Percentiles rank a stretch among this genome's conserved stretches.
phyloP scores from a whole-genome alignment of 1,139 yeast species.

The Zygosaccharomyces pseudobailii region DNA sequence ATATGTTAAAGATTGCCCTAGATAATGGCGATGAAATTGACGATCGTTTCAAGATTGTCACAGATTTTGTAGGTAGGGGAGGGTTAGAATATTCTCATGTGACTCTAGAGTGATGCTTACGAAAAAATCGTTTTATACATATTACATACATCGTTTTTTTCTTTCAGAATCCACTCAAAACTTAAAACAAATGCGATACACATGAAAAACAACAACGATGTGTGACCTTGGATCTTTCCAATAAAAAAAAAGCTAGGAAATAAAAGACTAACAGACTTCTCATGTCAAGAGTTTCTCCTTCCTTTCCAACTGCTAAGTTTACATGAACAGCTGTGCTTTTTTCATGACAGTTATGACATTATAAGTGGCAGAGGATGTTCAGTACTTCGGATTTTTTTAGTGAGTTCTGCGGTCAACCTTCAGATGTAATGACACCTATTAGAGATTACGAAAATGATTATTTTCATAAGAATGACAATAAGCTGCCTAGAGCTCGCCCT shows the following conservation, averaged over 20 bases:
- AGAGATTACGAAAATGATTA: conserved; percentile 30
- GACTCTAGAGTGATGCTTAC: conserved; percentile 4
- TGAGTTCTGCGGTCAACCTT: conserved; percentile 22
- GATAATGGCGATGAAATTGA: conserved; percentile 43
- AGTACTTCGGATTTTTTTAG: conserved; percentile 26
- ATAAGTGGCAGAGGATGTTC: conserved; percentile 18
- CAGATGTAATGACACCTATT: conserved; percentile 30
- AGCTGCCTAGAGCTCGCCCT: conserved; percentile 14
- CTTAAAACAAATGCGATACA: conserved; percentile 7
- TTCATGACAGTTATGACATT: background rate
- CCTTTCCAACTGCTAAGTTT: background rate
- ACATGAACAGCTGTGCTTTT: background rate
- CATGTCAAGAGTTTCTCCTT: background rate
- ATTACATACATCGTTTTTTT: background rate
- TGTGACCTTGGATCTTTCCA: background rate
- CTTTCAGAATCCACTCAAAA: background rate
- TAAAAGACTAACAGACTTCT: background rate
- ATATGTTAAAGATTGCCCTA: conserved; percentile 56
- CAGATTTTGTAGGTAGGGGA: conserved; percentile 84
- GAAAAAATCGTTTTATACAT: background rate
- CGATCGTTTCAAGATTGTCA: conserved; percentile 68
- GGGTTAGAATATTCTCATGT: conserved; percentile 51
- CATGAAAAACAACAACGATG: background rate
- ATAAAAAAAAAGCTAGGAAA: background rate
- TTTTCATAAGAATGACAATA: conserved; percentile 26